These are phyloP conservation scores for Pyrenophora teres DNA, from an alignment of 2,329 filamentous ascomycete species.

Conservation along the genomic window DNA sequence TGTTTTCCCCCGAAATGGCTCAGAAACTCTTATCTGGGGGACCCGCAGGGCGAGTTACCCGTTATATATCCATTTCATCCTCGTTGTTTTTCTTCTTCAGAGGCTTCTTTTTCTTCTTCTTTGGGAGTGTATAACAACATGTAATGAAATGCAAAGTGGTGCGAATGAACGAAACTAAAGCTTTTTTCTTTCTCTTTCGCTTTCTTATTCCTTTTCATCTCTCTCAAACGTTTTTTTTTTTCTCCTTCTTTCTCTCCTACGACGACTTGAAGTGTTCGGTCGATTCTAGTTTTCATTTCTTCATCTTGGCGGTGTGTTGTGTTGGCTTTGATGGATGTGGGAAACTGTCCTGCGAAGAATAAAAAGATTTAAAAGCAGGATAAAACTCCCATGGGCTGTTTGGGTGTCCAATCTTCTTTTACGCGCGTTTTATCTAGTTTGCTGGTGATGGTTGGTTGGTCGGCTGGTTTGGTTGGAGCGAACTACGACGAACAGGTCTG, in stretches of 20 bases:
- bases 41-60: conserved; percentile 25
- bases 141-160: conserved; percentile 30
- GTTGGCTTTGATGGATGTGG: conserved; percentile 1
- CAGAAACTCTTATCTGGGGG: too few species aligned
- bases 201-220: conserved; percentile 15
- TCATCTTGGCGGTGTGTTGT: too few species aligned
- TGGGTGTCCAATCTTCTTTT: too few species aligned
- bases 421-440: too few species aligned
- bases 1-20: too few species aligned
- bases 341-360: too few species aligned
- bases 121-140: conserved; percentile 39
- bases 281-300: conserved; percentile 6
- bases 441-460: too few species aligned
- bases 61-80: conserved; percentile 16
- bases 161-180: conserved; percentile 5
- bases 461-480: too few species aligned
- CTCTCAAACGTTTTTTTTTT: conserved; percentile 13
- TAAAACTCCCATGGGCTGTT: too few species aligned
- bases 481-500: too few species aligned
- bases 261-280: conserved; percentile 26
- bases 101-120: too few species aligned
- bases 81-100: conserved; percentile 6
- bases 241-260: not conserved
- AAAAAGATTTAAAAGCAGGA: too few species aligned
- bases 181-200: not conserved